These are phyloP conservation scores for Orbilia brochopaga DNA, from an alignment of 2,329 filamentous ascomycete genomes.

Conservation along the genomic window DNA sequence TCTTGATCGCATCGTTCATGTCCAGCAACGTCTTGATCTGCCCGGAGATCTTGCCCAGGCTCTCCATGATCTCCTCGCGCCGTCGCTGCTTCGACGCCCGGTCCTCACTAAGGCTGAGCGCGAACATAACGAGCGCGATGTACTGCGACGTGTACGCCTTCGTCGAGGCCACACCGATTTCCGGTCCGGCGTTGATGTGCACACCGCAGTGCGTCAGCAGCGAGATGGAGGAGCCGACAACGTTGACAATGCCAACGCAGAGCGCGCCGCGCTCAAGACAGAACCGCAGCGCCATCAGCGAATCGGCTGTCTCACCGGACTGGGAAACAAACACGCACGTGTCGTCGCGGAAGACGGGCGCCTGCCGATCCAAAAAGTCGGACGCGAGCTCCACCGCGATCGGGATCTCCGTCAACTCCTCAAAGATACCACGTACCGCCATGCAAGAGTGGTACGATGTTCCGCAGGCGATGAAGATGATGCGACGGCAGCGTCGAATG, in stretches of 20 bases:
- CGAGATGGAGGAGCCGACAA: slow-evolving; percentile 97
- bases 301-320: slow-evolving; percentile 97
- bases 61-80: slow-evolving; percentile 94
- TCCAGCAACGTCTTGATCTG: slow-evolving; percentile 93
- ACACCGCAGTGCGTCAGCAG: slow-evolving; percentile 99
- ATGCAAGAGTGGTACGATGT: slow-evolving; percentile 99
- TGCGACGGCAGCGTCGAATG: slow-evolving; percentile 92
- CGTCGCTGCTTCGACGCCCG: slow-evolving; percentile 91
- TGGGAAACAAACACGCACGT: slow-evolving; percentile 99
- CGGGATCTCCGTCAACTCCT: slow-evolving; percentile 96
- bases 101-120: slow-evolving; percentile 92
- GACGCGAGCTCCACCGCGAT: slow-evolving; percentile 96
- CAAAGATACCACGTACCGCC: slow-evolving; percentile 96
- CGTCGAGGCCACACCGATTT: slow-evolving; percentile 98
- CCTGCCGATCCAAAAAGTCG: slow-evolving; percentile 95
- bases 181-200: slow-evolving; percentile 97
- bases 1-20: slow-evolving; percentile 91
- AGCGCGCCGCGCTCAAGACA: slow-evolving; percentile 96
- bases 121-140: slow-evolving; percentile 99
- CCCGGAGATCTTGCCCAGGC: slow-evolving; percentile 80
- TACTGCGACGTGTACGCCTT: slow-evolving; percentile 99
- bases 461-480: slow-evolving; percentile 99
- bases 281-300: slow-evolving; percentile 94
- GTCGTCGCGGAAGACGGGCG: slow-evolving; percentile 96
- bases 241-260: slow-evolving; percentile 98